phyloP scores from a whole-genome alignment of 345 rosid species.

The Rhodomyrtus tomentosa region DNA sequence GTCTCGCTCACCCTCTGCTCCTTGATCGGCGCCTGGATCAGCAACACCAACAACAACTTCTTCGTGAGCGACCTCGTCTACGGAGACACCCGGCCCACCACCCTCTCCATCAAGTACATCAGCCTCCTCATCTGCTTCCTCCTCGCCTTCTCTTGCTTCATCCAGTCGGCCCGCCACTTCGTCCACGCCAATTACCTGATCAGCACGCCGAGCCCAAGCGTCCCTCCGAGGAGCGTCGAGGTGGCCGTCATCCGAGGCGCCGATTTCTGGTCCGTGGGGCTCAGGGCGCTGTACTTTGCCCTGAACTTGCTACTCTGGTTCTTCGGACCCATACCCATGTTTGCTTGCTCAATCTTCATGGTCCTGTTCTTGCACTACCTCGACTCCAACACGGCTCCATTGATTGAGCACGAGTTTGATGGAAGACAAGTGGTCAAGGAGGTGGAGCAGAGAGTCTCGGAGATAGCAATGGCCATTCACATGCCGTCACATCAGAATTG shows the following conservation, averaged over 20 bases:
- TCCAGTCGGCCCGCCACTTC: constrained; percentile 54
- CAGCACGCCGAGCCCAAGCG: constrained; percentile 36
- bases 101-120: constrained; percentile 55
- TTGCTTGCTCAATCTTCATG: constrained; percentile 38
- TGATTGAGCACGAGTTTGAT: constrained; percentile 5
- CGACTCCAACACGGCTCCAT: constrained; percentile 37
- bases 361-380: constrained; percentile 33
- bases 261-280: constrained; percentile 68
- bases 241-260: constrained; percentile 44
- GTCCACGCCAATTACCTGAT: constrained; percentile 63
- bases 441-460: not conserved
- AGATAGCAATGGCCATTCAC: not conserved
- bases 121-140: constrained; percentile 52
- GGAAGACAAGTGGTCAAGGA: not conserved
- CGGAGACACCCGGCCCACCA: constrained; percentile 22
- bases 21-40: constrained; percentile 79
- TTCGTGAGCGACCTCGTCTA: constrained; percentile 17
- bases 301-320: constrained; percentile 59
- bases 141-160: constrained; percentile 58
- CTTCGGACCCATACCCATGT: constrained; percentile 83
- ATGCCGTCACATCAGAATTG: not conserved
- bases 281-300: constrained; percentile 66
- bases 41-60: constrained; percentile 31
- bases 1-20: constrained; percentile 63
- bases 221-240: constrained; percentile 29